Conservation (phyloP, 805 yeast genomes). For the Metahyphopichia silvanorum region DNA sequence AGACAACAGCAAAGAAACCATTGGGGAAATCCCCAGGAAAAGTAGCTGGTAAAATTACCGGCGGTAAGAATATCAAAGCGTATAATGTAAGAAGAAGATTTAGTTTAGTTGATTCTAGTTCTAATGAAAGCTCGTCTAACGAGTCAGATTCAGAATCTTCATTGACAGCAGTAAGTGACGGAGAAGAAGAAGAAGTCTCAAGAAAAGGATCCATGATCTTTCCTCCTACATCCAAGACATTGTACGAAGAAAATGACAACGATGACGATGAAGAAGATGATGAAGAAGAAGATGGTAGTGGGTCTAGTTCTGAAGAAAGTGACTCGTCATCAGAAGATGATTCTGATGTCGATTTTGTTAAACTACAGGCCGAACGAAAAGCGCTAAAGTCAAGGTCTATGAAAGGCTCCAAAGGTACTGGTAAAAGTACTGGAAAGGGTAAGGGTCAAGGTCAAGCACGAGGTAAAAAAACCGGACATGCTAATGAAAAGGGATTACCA, state of each 20-base stretch:
- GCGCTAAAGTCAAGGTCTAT: conserved; percentile 41
- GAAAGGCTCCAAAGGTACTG: conserved; percentile 17
- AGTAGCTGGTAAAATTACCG: conserved; percentile 12
- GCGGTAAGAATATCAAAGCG: conserved; percentile 32
- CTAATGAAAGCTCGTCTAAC: conserved; percentile 23
- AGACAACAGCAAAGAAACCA: not conserved
- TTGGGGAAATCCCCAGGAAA: no score
- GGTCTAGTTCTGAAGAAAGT: no score
- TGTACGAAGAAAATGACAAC: conserved; percentile 3
- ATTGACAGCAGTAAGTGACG: conserved; percentile 36
- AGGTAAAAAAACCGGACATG: conserved; percentile 8
- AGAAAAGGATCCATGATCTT: conserved; percentile 8
- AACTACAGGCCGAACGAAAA: conserved; percentile 65
- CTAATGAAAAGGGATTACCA: conserved; percentile 8
- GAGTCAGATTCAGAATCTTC: conserved; percentile 35
- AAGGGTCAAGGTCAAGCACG: conserved; percentile 7
- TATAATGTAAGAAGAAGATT: conserved; percentile 25
- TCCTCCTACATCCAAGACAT: no score
- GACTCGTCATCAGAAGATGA: conserved; percentile 63
- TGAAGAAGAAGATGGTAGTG: conserved; percentile 21
- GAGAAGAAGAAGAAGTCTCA: conserved; percentile 11
- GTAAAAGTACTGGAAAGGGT: conserved; percentile 2
- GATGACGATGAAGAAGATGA: conserved; percentile 5
- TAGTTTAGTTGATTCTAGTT: conserved; percentile 33
- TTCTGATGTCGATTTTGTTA: conserved; percentile 69